These are phyloP conservation scores for Isatis tinctoria DNA, from an alignment of 345 rosid species.

Conservation along the genomic window DNA sequence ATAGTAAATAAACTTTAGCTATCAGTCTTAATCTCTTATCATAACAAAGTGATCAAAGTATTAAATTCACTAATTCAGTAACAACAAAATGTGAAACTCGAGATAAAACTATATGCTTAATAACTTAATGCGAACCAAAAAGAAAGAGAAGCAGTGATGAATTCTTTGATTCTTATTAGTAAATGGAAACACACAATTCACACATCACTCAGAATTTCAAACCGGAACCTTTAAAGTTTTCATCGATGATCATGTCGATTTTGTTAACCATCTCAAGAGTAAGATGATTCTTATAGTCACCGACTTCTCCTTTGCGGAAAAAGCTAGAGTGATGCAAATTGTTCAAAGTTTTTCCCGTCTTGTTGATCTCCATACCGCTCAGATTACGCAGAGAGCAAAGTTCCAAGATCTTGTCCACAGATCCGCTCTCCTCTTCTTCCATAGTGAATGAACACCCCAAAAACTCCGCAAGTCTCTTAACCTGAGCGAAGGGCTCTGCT, in stretches of 20 bases:
- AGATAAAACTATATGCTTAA: neutral
- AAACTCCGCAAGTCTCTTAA: slow-evolving; percentile 39
- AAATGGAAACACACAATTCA: neutral
- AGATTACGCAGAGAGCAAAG: slow-evolving; percentile 44
- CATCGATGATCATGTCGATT: slow-evolving; percentile 35
- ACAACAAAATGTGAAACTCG: neutral
- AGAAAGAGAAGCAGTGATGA: too few species aligned
- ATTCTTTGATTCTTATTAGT: too few species aligned
- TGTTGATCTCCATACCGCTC: slow-evolving; percentile 45
- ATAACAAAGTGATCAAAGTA: neutral
- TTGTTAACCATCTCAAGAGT: slow-evolving; percentile 35
- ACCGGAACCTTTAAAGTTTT: slow-evolving; percentile 31
- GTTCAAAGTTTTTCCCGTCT: slow-evolving; percentile 24
- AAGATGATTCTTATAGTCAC: slow-evolving; percentile 43
- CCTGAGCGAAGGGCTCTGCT: slow-evolving; percentile 20
- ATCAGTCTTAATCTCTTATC: neutral
- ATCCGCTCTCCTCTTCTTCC: slow-evolving; percentile 35
- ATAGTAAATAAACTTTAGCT: neutral
- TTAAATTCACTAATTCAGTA: neutral
- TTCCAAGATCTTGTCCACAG: slow-evolving; percentile 29
- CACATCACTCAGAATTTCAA: slow-evolving; percentile 39
- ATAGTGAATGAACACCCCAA: slow-evolving; percentile 38
- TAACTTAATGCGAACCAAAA: too few species aligned
- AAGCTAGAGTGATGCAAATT: slow-evolving; percentile 8
- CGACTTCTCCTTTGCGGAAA: slow-evolving; percentile 50